These are phyloP conservation scores for Sphagnum fallax DNA, from an alignment of 228 moss, liverwort and hornwort species.

Conservation along the genomic window DNA sequence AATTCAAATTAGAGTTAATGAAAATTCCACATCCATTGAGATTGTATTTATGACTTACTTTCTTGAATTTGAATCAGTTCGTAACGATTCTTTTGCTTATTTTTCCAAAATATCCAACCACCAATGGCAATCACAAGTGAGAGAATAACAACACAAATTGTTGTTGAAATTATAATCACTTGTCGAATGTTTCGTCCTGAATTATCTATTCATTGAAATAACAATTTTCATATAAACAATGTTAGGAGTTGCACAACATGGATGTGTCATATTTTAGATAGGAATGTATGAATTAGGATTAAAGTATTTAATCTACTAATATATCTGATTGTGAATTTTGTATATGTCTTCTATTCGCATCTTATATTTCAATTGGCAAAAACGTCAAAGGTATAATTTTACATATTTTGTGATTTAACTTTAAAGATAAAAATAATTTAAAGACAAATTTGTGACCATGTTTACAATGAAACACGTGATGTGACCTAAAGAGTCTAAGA, in stretches of 20 bases:
- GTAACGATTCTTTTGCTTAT: neutral
- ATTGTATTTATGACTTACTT: neutral
- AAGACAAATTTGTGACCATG: too few species aligned
- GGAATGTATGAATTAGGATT: neutral
- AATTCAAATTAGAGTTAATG: too few species aligned
- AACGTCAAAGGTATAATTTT: too few species aligned
- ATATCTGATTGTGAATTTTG: neutral
- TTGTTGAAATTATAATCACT: neutral
- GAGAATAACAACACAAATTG: constrained; percentile 1
- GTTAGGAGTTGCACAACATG: neutral
- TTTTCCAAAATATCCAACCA: neutral
- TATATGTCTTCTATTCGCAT: neutral
- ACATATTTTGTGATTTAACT: too few species aligned
- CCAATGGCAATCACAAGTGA: neutral
- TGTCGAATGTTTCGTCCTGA: too few species aligned
- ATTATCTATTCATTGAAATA: neutral
- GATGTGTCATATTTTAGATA: neutral
- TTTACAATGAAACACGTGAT: neutral
- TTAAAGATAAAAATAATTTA: too few species aligned
- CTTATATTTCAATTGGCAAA: too few species aligned
- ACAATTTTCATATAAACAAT: neutral
- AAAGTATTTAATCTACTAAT: neutral
- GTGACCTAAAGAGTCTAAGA: too few species aligned
- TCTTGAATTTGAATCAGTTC: neutral
- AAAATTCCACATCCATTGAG: neutral